Conservation (phyloP, 192 early-diverging fungal species). For the Glomus cerebriforme region DNA sequence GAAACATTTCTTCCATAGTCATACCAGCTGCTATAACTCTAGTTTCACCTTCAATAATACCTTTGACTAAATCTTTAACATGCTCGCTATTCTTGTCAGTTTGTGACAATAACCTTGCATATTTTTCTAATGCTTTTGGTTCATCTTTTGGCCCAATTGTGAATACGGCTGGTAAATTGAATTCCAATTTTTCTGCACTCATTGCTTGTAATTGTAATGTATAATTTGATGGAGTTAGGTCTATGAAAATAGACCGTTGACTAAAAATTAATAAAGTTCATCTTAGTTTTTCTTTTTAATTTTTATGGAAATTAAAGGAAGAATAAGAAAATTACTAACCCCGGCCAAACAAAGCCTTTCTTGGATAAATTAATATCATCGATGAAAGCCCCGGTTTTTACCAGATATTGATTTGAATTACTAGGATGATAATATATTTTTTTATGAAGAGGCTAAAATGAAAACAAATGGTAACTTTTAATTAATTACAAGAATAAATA, state of each 20-base stretch:
- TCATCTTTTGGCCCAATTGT: constrained; percentile 51
- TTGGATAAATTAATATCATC: constrained; percentile 40
- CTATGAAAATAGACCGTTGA: constrained; percentile 28
- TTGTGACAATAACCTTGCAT: constrained; percentile 26
- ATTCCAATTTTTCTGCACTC: constrained; percentile 54
- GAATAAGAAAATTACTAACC: too few relatives aligned
- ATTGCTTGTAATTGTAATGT: constrained; percentile 51
- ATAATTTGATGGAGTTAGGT: constrained; percentile 48
- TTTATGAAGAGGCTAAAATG: too few relatives aligned
- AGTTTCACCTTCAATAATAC: not conserved
- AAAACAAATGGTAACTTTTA: too few relatives aligned
- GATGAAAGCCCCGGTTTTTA: constrained; percentile 35
- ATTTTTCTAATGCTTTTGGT: constrained; percentile 19
- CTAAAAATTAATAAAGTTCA: not conserved
- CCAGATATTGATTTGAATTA: not conserved
- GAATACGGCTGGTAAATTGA: constrained; percentile 51
- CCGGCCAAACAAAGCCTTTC: constrained; percentile 42
- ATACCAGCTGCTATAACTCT: constrained; percentile 25
- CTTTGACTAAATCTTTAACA: not conserved
- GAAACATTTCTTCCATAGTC: constrained; percentile 58
- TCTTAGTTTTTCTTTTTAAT: too few relatives aligned
- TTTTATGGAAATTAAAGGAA: too few relatives aligned
- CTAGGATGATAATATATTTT: too few relatives aligned
- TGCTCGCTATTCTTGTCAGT: constrained; percentile 7
- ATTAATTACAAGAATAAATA: too few relatives aligned